A percentile compares a stretch with the other conserved stretches of the same genome.
Evolutionary conservation across 805 yeast species (phyloP).

Genomic region (Wickerhamiella spandovensis): DNA sequence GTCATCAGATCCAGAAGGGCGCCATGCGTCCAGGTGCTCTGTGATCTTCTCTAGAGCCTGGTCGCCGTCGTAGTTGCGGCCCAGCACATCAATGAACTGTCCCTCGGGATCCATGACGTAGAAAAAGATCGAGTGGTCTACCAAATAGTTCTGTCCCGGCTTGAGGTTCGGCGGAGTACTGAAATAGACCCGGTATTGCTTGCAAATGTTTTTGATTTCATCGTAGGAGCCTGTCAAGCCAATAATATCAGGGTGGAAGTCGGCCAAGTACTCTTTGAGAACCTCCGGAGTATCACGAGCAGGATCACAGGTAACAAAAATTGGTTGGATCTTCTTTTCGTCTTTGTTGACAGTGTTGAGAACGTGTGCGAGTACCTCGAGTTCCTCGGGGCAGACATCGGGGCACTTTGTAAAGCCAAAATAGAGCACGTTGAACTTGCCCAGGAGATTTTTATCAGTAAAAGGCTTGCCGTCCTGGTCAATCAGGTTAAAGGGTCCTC

Average conservation of each 20-base stretch:
- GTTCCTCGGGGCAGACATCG: conserved; percentile 95
- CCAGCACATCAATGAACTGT: conserved; percentile 83
- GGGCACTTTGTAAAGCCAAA: conserved; percentile 98
- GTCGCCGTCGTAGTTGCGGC: conserved; percentile 72
- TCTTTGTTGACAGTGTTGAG: conserved; percentile 42
- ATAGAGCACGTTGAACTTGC: conserved; percentile 73
- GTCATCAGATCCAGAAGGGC: conserved; percentile 32
- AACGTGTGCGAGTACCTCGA: conserved; percentile 77
- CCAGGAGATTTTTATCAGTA: conserved; percentile 63
- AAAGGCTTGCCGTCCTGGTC: conserved; percentile 62
- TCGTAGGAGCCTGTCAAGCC: conserved; percentile 91
- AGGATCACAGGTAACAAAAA: conserved; percentile 95
- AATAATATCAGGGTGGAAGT: conserved; percentile 78
- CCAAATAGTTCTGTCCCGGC: conserved; percentile 92
- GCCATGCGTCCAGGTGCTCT: conserved; percentile 60
- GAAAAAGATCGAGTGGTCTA: conserved; percentile 94
- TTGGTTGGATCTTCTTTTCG: conserved; percentile 45
- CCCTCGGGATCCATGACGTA: conserved; percentile 99
- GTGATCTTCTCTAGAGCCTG: conserved; percentile 67
- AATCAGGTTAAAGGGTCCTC: conserved; percentile 69
- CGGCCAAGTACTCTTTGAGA: conserved; percentile 65
- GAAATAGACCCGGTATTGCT: conserved; percentile 84
- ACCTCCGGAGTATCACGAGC: conserved; percentile 86
- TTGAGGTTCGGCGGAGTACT: conserved; percentile 92
- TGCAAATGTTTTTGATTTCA: conserved; percentile 71